Percentiles rank a stretch among this genome's conserved stretches.
These are phyloP conservation scores for Apium graveolens DNA, from an alignment of 129 eudicot genomes.

Conservation along the genomic window DNA sequence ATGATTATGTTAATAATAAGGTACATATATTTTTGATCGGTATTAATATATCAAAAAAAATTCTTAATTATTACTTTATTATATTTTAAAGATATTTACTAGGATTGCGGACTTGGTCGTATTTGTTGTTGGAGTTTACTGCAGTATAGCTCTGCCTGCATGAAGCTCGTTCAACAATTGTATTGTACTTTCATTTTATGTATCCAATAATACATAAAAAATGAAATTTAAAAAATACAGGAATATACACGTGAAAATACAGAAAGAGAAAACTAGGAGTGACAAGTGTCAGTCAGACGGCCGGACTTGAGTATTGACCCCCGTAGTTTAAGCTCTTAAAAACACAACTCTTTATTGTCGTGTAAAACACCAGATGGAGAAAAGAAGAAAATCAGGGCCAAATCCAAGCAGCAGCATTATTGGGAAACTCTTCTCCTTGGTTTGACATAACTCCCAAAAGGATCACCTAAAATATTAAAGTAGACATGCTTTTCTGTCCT, in stretches of 20 bases:
- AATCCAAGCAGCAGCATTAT: background rate
- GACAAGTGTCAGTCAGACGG: background rate
- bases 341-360: background rate
- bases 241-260: too few species aligned
- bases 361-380: background rate
- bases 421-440: background rate
- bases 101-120: too few species aligned
- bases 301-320: background rate
- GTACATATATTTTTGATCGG: too few species aligned
- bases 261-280: background rate
- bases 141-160: background rate
- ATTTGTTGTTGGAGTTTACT: too few species aligned
- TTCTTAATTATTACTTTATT: too few species aligned
- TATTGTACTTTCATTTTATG: too few species aligned
- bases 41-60: too few species aligned
- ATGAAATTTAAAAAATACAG: background rate
- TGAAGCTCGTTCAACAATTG: background rate
- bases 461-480: background rate
- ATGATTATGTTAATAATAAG: too few species aligned
- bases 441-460: background rate
- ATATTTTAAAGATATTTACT: too few species aligned
- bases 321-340: background rate
- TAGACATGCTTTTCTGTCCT: background rate
- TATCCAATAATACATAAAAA: too few species aligned
- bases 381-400: background rate